Conservation (phyloP, 2,329 filamentous ascomycete genomes). For the Trichoderma atroviride region DNA sequence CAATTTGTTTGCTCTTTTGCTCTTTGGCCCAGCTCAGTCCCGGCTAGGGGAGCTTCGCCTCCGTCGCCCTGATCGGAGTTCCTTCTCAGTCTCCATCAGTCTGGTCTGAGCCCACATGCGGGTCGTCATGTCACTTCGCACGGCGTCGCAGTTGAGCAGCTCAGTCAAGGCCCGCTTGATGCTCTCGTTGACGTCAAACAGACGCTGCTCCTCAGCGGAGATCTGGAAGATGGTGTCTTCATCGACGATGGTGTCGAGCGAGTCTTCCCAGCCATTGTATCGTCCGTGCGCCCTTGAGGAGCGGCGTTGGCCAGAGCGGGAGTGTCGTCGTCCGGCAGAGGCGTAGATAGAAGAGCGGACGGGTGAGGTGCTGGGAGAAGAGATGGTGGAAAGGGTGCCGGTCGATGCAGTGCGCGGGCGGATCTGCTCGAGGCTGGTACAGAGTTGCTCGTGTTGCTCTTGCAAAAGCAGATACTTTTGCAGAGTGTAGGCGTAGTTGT, state of each 20-base stretch:
- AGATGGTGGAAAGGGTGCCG: conserved; percentile 43
- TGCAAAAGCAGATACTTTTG: conserved; percentile 58
- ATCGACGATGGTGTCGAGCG: conserved; percentile 49
- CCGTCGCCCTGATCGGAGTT: conserved; percentile 56
- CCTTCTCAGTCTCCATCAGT: conserved; percentile 63
- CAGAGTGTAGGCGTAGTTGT: conserved; percentile 51
- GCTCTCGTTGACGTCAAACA: conserved; percentile 60
- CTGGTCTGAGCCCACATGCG: conserved; percentile 62
- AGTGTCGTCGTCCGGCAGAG: conserved; percentile 48
- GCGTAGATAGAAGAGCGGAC: conserved; percentile 46
- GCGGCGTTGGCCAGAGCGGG: conserved; percentile 22
- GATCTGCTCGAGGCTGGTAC: conserved; percentile 55
- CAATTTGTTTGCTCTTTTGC: too few species aligned
- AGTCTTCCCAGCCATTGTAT: conserved; percentile 41
- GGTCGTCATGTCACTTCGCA: conserved; percentile 54
- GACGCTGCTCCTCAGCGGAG: conserved; percentile 55
- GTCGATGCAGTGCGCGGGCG: conserved; percentile 44
- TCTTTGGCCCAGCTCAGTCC: conserved; percentile 28
- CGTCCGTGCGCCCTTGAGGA: conserved; percentile 36
- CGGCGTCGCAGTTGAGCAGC: conserved; percentile 61
- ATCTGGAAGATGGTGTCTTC: conserved; percentile 53
- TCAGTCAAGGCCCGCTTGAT: conserved; percentile 65
- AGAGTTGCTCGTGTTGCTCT: conserved; percentile 57
- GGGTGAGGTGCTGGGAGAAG: conserved; percentile 62
- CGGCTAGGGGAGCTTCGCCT: conserved; percentile 46